Evolutionary conservation across 139 green algal genomes (phyloP).

Genomic region (Ettlia oleoabundans): DNA sequence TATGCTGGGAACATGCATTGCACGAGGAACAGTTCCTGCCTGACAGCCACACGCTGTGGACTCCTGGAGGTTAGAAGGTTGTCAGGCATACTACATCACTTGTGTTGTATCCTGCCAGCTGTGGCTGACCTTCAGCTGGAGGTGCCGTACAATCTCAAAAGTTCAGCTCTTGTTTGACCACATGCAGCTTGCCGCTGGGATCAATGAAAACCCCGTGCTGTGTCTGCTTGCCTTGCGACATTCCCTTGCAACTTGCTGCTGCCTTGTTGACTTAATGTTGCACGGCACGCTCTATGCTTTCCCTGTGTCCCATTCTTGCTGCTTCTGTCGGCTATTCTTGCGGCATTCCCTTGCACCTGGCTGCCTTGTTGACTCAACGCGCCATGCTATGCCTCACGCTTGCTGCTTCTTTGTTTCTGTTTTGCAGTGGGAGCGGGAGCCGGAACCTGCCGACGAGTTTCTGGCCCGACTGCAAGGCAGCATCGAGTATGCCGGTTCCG

Average conservation of each 20-base stretch:
- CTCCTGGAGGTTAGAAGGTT: no score
- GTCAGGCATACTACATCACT: no score
- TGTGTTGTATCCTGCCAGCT: no score
- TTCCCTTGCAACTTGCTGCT: not conserved
- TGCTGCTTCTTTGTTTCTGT: not conserved
- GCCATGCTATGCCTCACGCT: not conserved
- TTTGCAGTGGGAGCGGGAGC: not conserved
- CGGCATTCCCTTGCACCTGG: not conserved
- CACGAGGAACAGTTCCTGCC: no score
- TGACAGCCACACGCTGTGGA: no score
- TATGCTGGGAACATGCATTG: no score
- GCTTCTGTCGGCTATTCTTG: not conserved
- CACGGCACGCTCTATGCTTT: not conserved
- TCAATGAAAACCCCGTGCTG: no score
- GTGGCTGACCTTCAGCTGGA: no score
- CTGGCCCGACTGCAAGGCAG: slow-evolving; percentile 20
- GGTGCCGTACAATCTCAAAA: no score
- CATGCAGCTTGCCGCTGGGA: no score
- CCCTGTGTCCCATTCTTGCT: not conserved
- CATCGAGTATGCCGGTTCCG: slow-evolving; percentile 2
- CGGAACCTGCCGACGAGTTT: slow-evolving; percentile 27
- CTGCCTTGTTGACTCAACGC: not conserved
- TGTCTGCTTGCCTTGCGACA: not conserved
- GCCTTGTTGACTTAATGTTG: not conserved
- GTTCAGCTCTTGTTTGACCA: no score